phyloP scores from a whole-genome alignment of 75 land plant genomes.

The Picea sitchensis region DNA sequence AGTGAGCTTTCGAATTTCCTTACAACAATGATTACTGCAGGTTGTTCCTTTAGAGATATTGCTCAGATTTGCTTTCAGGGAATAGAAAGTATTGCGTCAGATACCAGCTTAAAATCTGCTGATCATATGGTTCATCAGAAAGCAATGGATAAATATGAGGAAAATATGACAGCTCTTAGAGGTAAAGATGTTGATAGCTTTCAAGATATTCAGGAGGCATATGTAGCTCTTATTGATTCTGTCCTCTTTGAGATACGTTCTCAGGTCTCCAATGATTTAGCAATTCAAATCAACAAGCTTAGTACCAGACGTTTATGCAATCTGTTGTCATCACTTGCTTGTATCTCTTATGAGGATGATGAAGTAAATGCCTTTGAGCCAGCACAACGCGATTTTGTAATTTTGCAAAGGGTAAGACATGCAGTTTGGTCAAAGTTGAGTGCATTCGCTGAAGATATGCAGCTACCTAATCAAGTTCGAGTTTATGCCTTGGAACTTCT shows the following conservation, averaged over 20 bases:
- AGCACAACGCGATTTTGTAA: constrained; percentile 13
- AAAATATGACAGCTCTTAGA: not conserved
- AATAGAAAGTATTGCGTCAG: not conserved
- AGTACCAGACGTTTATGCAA: constrained; percentile 6
- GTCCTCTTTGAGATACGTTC: constrained; percentile 3
- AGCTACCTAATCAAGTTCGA: constrained; percentile 45
- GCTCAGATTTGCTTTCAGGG: constrained; percentile 5
- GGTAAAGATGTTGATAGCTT: not conserved
- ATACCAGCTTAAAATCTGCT: not conserved
- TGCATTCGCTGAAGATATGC: constrained; percentile 55
- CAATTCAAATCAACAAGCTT: not conserved
- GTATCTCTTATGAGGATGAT: constrained; percentile 8
- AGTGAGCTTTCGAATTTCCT: constrained; percentile 16
- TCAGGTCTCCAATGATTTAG: constrained; percentile 2
- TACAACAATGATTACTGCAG: constrained; percentile 21
- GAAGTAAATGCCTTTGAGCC: not conserved
- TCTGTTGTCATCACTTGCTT: constrained; percentile 4
- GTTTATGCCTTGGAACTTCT: constrained; percentile 65
- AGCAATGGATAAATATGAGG: too few relatives aligned
- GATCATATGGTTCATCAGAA: not conserved
- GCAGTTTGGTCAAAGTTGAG: constrained; percentile 63
- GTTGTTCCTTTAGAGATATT: constrained; percentile 23
- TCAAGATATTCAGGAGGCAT: constrained; percentile 11
- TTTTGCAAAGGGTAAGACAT: constrained; percentile 38
- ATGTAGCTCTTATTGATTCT: constrained; percentile 10